phyloP scores from a whole-genome alignment of 805 yeast genomes.

The Maudiozyma bulderi region DNA sequence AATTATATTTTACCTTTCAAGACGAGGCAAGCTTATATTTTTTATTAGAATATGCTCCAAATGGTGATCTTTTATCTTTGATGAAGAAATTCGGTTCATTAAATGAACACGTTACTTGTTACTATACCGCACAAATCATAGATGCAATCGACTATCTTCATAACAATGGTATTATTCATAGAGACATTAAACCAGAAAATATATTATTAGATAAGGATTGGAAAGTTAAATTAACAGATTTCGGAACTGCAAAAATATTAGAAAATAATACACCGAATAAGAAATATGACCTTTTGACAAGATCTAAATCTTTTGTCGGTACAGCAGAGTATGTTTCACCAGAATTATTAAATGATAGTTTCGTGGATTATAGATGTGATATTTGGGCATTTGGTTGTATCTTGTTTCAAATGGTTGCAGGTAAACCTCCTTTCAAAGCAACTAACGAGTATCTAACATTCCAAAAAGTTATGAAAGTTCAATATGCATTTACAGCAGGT shows the following conservation, averaged over 20 bases:
- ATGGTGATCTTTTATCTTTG: slow-evolving; percentile 63
- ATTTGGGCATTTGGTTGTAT: slow-evolving; percentile 99
- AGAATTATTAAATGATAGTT: slow-evolving; percentile 63
- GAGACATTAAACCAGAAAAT: slow-evolving; percentile 81
- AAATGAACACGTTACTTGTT: slow-evolving; percentile 56
- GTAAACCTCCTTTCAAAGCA: slow-evolving; percentile 81
- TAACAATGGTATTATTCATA: slow-evolving; percentile 62
- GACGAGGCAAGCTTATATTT: slow-evolving; percentile 65
- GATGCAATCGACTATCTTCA: slow-evolving; percentile 70
- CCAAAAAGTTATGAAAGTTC: slow-evolving; percentile 71
- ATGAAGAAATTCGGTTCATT: slow-evolving; percentile 63
- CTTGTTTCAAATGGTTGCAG: slow-evolving; percentile 89
- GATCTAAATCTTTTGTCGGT: slow-evolving; percentile 77
- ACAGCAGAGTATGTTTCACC: slow-evolving; percentile 83
- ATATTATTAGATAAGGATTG: slow-evolving; percentile 52
- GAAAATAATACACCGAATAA: slow-evolving; percentile 37
- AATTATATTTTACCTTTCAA: slow-evolving; percentile 69
- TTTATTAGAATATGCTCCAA: slow-evolving; percentile 68
- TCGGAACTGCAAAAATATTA: slow-evolving; percentile 72
- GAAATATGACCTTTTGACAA: slow-evolving; percentile 57
- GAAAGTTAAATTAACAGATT: slow-evolving; percentile 66
- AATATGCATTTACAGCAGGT: slow-evolving; percentile 78
- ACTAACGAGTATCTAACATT: slow-evolving; percentile 73
- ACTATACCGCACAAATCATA: slow-evolving; percentile 63
- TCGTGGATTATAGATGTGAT: slow-evolving; percentile 86